These are phyloP conservation scores for Aspergillus candidus DNA, from an alignment of 2,329 filamentous ascomycete species.

Conservation along the genomic window DNA sequence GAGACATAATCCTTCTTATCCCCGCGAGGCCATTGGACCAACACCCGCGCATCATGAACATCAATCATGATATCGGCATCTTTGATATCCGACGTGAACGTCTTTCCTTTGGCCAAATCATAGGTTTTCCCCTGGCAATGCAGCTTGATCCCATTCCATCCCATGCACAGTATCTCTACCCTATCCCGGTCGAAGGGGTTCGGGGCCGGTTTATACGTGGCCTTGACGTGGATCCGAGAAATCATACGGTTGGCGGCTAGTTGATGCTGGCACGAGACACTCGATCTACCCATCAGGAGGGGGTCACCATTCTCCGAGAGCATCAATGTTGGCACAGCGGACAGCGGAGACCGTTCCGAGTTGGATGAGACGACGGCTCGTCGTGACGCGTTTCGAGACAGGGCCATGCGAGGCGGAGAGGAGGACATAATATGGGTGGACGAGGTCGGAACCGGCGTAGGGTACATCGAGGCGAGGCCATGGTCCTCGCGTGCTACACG, in stretches of 20 bases:
- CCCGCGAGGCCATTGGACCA: slow-evolving; percentile 75
- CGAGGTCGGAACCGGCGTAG: slow-evolving; percentile 88
- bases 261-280: slow-evolving; percentile 92
- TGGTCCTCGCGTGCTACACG: slow-evolving; percentile 41
- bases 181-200: slow-evolving; percentile 64
- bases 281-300: slow-evolving; percentile 84
- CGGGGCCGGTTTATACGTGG: slow-evolving; percentile 68
- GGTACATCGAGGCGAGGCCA: slow-evolving; percentile 59
- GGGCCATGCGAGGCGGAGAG: slow-evolving; percentile 60
- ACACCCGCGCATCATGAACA: slow-evolving; percentile 83
- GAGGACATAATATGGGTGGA: slow-evolving; percentile 87
- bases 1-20: slow-evolving; percentile 49
- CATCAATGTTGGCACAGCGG: slow-evolving; percentile 73
- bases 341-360: slow-evolving; percentile 77
- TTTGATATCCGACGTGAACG: slow-evolving; percentile 83
- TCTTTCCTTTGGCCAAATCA: slow-evolving; percentile 80
- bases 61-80: slow-evolving; percentile 89
- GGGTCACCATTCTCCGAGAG: slow-evolving; percentile 75
- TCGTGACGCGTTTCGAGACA: slow-evolving; percentile 49
- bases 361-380: slow-evolving; percentile 51
- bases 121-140: slow-evolving; percentile 85
- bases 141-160: slow-evolving; percentile 92
- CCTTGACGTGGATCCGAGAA: slow-evolving; percentile 87
- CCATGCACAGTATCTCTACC: slow-evolving; percentile 83
- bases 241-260: slow-evolving; percentile 87